Conservation (phyloP, 768 basidiomycete species). For the Tremella fuciformis region DNA sequence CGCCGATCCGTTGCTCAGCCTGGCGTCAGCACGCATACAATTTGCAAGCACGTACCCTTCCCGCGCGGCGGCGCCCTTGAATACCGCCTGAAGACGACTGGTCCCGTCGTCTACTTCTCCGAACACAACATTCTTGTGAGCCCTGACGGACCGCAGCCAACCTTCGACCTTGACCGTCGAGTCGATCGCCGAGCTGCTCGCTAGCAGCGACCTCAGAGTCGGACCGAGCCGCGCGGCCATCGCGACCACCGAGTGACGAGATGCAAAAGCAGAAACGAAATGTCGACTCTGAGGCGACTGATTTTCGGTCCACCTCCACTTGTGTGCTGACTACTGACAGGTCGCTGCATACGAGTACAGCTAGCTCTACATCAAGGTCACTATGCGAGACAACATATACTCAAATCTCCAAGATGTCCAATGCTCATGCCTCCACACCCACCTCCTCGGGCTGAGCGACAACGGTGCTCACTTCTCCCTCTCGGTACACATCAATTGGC, state of each 20-base stretch:
- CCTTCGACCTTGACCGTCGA: slow-evolving; percentile 60
- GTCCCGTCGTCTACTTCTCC: slow-evolving; percentile 75
- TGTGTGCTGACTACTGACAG: too few relatives aligned
- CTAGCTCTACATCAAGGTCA: too few relatives aligned
- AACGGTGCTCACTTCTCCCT: slow-evolving; percentile 22
- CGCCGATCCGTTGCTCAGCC: slow-evolving; percentile 61
- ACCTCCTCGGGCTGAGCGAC: slow-evolving; percentile 17
- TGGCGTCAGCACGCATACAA: slow-evolving; percentile 24
- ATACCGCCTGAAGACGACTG: slow-evolving; percentile 73
- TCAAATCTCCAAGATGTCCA: too few relatives aligned
- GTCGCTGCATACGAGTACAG: too few relatives aligned
- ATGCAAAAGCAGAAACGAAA: too few relatives aligned
- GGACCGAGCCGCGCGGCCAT: too few relatives aligned
- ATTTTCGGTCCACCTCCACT: too few relatives aligned
- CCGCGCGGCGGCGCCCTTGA: slow-evolving; percentile 57
- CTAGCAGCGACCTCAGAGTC: too few relatives aligned
- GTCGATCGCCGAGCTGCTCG: too few relatives aligned
- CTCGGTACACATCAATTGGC: slow-evolving; percentile 28
- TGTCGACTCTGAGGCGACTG: too few relatives aligned
- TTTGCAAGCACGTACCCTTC: slow-evolving; percentile 35
- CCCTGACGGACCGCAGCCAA: slow-evolving; percentile 80
- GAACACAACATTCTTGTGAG: slow-evolving; percentile 85
- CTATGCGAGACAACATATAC: too few relatives aligned
- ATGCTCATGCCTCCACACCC: slow-evolving; percentile 8
- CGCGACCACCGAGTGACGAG: too few relatives aligned